A percentile compares a stretch with the other conserved stretches of the same genome.
These are phyloP conservation scores for Rosa persica DNA, from an alignment of 306 rosid genomes.

Conservation along the genomic window DNA sequence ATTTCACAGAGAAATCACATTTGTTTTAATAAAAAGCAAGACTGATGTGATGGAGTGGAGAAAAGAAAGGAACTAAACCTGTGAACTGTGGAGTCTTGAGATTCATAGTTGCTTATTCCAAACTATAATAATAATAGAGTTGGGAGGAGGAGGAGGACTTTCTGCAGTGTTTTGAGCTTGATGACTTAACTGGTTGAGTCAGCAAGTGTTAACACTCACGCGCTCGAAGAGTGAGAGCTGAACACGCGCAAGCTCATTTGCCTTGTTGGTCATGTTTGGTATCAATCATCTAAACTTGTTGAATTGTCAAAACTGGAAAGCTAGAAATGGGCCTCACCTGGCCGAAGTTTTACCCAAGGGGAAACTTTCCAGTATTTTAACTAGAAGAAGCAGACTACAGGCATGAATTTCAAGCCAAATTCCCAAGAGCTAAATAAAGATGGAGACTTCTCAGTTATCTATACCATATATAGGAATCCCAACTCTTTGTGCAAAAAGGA, in stretches of 20 bases:
- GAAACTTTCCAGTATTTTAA: no score
- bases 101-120: neutral
- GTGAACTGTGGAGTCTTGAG: neutral
- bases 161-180: slow-evolving; percentile 8
- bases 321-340: neutral
- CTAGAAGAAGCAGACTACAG: no score
- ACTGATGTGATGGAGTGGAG: neutral
- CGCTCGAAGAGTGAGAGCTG: neutral
- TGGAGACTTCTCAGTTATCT: neutral
- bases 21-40: neutral
- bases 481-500: neutral
- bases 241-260: neutral
- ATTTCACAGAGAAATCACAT: neutral
- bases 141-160: neutral
- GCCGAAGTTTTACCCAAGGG: neutral
- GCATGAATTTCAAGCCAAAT: neutral
- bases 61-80: neutral
- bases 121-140: neutral
- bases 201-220: slow-evolving; percentile 5
- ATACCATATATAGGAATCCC: neutral
- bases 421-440: neutral
- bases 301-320: neutral
- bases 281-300: neutral
- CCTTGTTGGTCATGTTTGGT: neutral
- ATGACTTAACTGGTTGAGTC: slow-evolving; percentile 9